These are phyloP conservation scores for Dioscorea cayenensis DNA, from an alignment of 116 monocot genomes.

Conservation along the genomic window DNA sequence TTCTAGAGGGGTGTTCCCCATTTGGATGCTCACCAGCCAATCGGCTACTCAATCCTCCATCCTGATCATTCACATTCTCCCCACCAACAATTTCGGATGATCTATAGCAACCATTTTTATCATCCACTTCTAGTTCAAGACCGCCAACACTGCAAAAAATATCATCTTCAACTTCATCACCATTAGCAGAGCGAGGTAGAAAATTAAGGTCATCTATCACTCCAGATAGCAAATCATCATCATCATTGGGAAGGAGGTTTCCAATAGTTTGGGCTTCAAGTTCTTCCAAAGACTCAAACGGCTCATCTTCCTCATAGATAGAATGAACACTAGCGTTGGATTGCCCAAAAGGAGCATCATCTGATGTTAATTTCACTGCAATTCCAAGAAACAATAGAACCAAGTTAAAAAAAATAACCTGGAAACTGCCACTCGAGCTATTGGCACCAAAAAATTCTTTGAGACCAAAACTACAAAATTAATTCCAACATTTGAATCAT, in stretches of 20 bases:
- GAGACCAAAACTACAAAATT: too few relatives aligned
- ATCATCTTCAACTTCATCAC: slow-evolving; percentile 69
- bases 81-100: slow-evolving; percentile 20
- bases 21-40: slow-evolving; percentile 30
- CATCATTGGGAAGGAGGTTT: slow-evolving; percentile 71
- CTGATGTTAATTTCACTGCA: slow-evolving; percentile 47
- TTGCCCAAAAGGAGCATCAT: slow-evolving; percentile 26
- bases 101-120: slow-evolving; percentile 12
- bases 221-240: slow-evolving; percentile 80
- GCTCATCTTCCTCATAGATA: slow-evolving; percentile 44
- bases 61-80: slow-evolving; percentile 16
- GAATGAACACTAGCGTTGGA: slow-evolving; percentile 21
- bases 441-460: not conserved
- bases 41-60: slow-evolving; percentile 11
- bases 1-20: slow-evolving; percentile 68
- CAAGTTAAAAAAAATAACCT: not conserved
- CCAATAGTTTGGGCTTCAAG: slow-evolving; percentile 88
- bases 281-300: slow-evolving; percentile 57
- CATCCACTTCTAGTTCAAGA: slow-evolving; percentile 64
- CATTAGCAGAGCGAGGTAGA: slow-evolving; percentile 17
- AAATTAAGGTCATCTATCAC: slow-evolving; percentile 40
- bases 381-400: not conserved
- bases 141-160: slow-evolving; percentile 65
- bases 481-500: too few relatives aligned
- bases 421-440: not conserved